Conservation (phyloP, 345 rosid species). For the Pugionium cornutum region DNA sequence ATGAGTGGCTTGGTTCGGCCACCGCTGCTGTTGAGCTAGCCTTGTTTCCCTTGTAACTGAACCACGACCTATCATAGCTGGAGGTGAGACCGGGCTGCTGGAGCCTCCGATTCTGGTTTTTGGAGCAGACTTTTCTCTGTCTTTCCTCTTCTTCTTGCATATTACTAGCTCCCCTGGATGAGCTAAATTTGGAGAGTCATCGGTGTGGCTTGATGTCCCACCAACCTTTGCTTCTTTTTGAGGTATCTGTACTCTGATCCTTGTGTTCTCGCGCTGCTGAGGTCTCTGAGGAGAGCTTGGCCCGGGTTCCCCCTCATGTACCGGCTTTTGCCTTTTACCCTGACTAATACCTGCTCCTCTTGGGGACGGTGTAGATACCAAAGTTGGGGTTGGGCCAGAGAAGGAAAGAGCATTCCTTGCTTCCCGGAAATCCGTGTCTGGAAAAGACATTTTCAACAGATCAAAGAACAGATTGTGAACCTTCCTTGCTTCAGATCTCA, state of each 20-base stretch:
- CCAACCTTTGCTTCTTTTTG: conserved; percentile 67
- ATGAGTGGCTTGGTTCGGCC: conserved; percentile 69
- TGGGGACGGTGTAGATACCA: conserved; percentile 54
- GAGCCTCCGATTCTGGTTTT: conserved; percentile 69
- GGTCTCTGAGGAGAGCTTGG: conserved; percentile 55
- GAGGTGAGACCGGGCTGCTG: conserved; percentile 79
- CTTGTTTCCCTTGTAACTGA: conserved; percentile 58
- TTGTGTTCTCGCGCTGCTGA: conserved; percentile 62
- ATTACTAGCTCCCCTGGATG: conserved; percentile 95
- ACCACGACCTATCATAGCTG: conserved; percentile 55
- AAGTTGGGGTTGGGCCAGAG: conserved; percentile 52
- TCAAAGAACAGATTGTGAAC: conserved; percentile 98
- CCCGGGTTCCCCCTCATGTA: conserved; percentile 64
- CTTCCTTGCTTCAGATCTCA: conserved; percentile 90
- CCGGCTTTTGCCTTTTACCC: conserved; percentile 62
- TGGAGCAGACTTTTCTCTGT: conserved; percentile 71
- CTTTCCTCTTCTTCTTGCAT: conserved; percentile 99
- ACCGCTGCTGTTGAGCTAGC: conserved; percentile 65
- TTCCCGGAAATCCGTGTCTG: conserved; percentile 85
- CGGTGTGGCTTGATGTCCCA: conserved; percentile 47
- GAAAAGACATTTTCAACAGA: conserved; percentile 85
- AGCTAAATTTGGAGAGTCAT: conserved; percentile 62
- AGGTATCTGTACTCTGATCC: conserved; percentile 67
- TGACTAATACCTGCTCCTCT: conserved; percentile 53
- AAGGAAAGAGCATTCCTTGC: conserved; percentile 75